Evolutionary conservation across 371 early-diverging fungal genomes (phyloP).

Genomic region (Saksenaea vasiformis): DNA sequence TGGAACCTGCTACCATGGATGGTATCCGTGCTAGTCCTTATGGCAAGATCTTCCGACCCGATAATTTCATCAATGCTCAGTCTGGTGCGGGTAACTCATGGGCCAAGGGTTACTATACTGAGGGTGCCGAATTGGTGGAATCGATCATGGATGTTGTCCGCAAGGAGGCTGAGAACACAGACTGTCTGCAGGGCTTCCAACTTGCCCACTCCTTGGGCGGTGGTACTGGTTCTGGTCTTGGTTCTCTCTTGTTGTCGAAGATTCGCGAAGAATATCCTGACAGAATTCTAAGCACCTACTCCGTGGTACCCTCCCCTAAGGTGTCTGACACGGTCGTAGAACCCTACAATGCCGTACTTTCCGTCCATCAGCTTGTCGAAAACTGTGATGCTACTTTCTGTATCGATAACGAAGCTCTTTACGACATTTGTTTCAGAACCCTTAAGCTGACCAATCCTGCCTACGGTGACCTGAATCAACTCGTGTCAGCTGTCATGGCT

Average conservation of each 20-base stretch:
- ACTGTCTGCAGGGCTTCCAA: constrained; percentile 88
- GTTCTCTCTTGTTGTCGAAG: constrained; percentile 79
- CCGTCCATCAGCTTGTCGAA: constrained; percentile 85
- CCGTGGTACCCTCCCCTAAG: constrained; percentile 94
- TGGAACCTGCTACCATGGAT: constrained; percentile 99
- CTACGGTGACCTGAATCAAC: constrained; percentile 78
- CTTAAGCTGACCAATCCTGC: constrained; percentile 76
- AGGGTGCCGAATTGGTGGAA: constrained; percentile 86
- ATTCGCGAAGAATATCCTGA: constrained; percentile 91
- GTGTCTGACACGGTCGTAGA: constrained; percentile 86
- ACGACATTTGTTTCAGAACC: constrained; percentile 84
- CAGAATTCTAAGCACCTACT: constrained; percentile 90
- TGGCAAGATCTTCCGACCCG: constrained; percentile 83
- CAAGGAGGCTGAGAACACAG: constrained; percentile 80
- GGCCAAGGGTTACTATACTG: constrained; percentile 82
- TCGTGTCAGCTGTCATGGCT: constrained; percentile 84
- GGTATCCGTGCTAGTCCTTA: constrained; percentile 77
- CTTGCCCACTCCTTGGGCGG: constrained; percentile 85
- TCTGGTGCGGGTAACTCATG: constrained; percentile 92
- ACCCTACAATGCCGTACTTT: constrained; percentile 87
- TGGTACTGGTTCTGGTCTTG: constrained; percentile 87
- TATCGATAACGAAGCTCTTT: constrained; percentile 96
- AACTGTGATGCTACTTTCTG: constrained; percentile 95
- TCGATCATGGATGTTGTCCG: constrained; percentile 78
- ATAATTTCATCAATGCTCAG: constrained; percentile 87